These are phyloP conservation scores for Euphrasia confusa DNA, from an alignment of 257 asterid genomes.

Conservation along the genomic window DNA sequence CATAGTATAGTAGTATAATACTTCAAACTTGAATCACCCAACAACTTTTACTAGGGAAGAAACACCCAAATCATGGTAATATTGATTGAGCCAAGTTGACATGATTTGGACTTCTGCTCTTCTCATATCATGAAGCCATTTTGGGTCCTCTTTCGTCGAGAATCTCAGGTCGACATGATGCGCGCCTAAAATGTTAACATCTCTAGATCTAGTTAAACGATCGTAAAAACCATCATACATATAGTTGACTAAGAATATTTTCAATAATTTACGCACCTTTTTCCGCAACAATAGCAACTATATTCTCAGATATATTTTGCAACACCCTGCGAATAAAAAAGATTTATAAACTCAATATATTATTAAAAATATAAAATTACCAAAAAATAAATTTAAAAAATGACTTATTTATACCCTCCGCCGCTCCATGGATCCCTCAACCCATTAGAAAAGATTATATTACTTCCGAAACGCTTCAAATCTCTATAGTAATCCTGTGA, in stretches of 20 bases:
- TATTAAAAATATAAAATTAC: too few species aligned
- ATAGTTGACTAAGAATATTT: too few species aligned
- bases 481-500: slow-evolving; percentile 47
- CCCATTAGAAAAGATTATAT: slow-evolving; percentile 85
- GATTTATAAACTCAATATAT: neutral
- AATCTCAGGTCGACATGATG: slow-evolving; percentile 83
- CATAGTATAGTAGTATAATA: too few species aligned
- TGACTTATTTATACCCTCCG: slow-evolving; percentile 55
- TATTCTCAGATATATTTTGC: slow-evolving; percentile 53
- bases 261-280: slow-evolving; percentile 34
- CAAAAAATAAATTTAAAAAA: neutral
- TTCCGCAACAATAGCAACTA: slow-evolving; percentile 63
- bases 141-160: slow-evolving; percentile 72
- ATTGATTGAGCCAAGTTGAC: slow-evolving; percentile 50
- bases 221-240: too few species aligned
- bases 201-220: too few species aligned
- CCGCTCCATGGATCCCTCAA: slow-evolving; percentile 95
- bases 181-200: slow-evolving; percentile 41
- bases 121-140: slow-evolving; percentile 65
- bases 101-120: slow-evolving; percentile 49
- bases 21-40: too few species aligned
- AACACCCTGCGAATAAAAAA: slow-evolving; percentile 48
- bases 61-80: slow-evolving; percentile 35
- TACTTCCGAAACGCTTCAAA: slow-evolving; percentile 67
- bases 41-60: neutral